Percentiles rank a stretch among this genome's conserved stretches.
Conservation (phyloP, 2,329 filamentous ascomycete genomes). For the Thielaviopsis cerberus region DNA sequence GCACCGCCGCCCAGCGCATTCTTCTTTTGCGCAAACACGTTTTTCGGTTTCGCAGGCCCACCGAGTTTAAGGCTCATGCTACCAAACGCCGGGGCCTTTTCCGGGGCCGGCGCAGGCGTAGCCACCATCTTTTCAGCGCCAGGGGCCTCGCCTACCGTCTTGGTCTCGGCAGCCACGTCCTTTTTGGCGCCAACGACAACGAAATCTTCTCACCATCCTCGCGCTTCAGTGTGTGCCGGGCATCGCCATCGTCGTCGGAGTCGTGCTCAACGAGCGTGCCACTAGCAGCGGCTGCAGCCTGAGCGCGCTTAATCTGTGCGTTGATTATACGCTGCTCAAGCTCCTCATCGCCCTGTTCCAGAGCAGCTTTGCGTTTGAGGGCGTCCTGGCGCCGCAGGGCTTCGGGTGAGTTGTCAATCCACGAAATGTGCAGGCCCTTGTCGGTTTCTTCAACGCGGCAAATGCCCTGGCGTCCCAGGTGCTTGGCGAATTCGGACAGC, state of each 20-base stretch:
- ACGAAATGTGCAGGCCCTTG: conserved; percentile 70
- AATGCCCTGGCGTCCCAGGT: conserved; percentile 69
- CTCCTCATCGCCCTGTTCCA: conserved; percentile 82
- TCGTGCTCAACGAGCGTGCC: conserved; percentile 24
- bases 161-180: conserved; percentile 13
- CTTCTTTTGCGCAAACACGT: conserved; percentile 40
- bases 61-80: conserved; percentile 45
- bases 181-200: conserved; percentile 38
- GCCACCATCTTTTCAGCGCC: too few species aligned
- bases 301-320: conserved; percentile 66
- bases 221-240: conserved; percentile 33
- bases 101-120: too few species aligned
- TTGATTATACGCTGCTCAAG: conserved; percentile 65
- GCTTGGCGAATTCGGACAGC: conserved; percentile 76
- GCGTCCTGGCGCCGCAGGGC: conserved; percentile 65
- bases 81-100: conserved; percentile 15
- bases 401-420: conserved; percentile 83
- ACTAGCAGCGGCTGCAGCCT: conserved; percentile 34
- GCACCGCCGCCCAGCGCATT: conserved; percentile 1
- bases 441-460: conserved; percentile 77
- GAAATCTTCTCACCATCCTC: conserved; percentile 61
- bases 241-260: conserved; percentile 22
- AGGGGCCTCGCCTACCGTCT: conserved; percentile 12
- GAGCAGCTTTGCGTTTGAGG: conserved; percentile 61
- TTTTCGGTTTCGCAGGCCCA: conserved; percentile 41